A percentile compares a stretch with the other conserved stretches of the same genome.
Conservation (phyloP, 176 grass and related monocot genomes). For the Thinopyrum elongatum region DNA sequence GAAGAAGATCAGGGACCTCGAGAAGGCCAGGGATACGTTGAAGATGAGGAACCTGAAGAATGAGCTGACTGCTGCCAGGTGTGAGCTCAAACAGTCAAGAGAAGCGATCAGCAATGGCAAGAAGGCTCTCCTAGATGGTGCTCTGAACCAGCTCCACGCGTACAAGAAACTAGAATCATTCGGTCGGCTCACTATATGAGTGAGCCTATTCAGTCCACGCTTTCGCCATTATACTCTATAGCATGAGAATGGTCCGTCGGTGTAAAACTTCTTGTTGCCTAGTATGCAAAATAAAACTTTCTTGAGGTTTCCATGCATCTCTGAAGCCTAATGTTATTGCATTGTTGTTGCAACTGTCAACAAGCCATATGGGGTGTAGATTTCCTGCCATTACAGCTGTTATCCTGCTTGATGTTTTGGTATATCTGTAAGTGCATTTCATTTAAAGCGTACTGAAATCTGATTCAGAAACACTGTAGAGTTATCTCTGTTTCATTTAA, state of each 20-base stretch:
- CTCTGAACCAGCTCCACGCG: conserved; percentile 20
- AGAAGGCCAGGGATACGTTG: conserved; percentile 20
- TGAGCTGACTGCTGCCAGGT: conserved; percentile 10
- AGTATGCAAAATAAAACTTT: not conserved
- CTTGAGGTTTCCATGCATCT: not conserved
- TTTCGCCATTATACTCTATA: not conserved
- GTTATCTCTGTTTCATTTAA: not conserved
- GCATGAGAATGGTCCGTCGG: not conserved
- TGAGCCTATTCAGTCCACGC: not conserved
- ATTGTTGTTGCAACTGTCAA: not conserved
- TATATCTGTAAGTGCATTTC: not conserved
- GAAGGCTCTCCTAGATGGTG: conserved; percentile 23
- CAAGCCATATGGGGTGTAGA: not conserved
- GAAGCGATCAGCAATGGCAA: conserved; percentile 14
- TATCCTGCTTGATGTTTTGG: not conserved
- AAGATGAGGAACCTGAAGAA: not conserved
- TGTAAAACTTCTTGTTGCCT: not conserved
- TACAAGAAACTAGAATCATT: conserved; percentile 22
- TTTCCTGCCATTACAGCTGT: no score
- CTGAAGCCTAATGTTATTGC: not conserved
- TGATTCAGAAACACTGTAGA: no score
- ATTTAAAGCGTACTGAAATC: no score
- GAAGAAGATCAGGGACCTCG: conserved; percentile 22
- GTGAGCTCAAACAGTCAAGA: conserved; percentile 28
- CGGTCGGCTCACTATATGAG: not conserved